Percentiles rank a stretch among this genome's conserved stretches.
Conservation (phyloP, 257 asterid species). For the Solanum pimpinellifolium region DNA sequence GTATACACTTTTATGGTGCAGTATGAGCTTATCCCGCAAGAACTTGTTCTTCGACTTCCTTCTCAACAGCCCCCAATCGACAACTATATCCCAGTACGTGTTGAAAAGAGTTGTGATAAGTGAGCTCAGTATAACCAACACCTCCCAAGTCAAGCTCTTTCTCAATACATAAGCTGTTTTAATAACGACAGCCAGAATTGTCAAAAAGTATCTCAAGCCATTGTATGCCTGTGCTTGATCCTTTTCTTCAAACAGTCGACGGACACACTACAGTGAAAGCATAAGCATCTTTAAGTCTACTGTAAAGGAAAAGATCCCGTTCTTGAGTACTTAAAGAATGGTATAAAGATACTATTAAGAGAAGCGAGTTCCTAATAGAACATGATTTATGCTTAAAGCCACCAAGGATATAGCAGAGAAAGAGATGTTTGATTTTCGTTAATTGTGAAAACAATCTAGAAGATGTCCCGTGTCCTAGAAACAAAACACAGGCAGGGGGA, state of each 20-base stretch:
- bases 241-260: slow-evolving; percentile 63
- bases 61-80: slow-evolving; percentile 80
- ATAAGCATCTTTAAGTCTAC: background rate
- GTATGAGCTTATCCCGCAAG: slow-evolving; percentile 52
- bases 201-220: slow-evolving; percentile 59
- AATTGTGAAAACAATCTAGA: background rate
- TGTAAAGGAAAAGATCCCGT: background rate
- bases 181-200: slow-evolving; percentile 60
- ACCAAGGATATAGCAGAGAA: background rate
- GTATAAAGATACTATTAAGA: background rate
- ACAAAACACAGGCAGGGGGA: background rate
- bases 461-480: background rate
- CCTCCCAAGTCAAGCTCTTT: slow-evolving; percentile 41
- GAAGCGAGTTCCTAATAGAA: background rate
- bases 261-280: slow-evolving; percentile 46
- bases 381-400: background rate
- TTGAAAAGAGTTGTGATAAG: slow-evolving; percentile 39
- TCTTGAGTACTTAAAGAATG: background rate
- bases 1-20: slow-evolving; percentile 45
- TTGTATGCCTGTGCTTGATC: slow-evolving; percentile 44
- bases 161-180: slow-evolving; percentile 59
- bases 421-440: background rate
- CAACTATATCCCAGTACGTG: slow-evolving; percentile 77
- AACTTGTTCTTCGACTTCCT: slow-evolving; percentile 49
- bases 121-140: slow-evolving; percentile 53